Base-by-base conservation (phyloP, 257 asterid species). In the Anisodus acutangulus region DNA sequence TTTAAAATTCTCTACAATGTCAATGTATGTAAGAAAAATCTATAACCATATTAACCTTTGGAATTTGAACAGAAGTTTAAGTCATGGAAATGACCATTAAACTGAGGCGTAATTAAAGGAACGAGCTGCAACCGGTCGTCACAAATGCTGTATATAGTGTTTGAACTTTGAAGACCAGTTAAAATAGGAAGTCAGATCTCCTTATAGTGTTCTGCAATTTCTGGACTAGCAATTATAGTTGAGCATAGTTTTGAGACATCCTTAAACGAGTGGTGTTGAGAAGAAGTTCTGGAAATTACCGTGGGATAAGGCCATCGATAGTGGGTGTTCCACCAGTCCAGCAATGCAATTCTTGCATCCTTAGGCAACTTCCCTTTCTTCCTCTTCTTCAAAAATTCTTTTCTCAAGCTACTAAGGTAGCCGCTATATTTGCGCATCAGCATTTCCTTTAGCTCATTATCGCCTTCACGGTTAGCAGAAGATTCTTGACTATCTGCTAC, bases 241-340 rank as follows among this genome's bases (percentile, higher is more conserved):
- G 19, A 51, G 74, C 19, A 68, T 41, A 66, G 17, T 16, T 53
- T 6, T 3, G 10, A 55, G 69, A 70, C 62, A 22, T 49, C 72
- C 71, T 60, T 22, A 41, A n/a, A 80, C 6, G 8, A 59, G 59
- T 9, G 45, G 70, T 17, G 1, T 16, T 0, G 19, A 16, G 81
- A 11, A 13, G 17, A 10, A 15, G n/a, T 31, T 41, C 13, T n/a
- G n/a, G 55, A 82, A 78, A 16, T 83, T 91, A 93, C 98, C 91
- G 98, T 93, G 49, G 98, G 98, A 86, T 95, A 95, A 10, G 98
- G 98, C 98, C 98, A 95, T 84, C 97, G 88, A 49, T 90, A 91
- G 60, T 95, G 98, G 8, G 92, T 10, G 80, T 90, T 91, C 98
- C 98, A 95, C 98, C 98, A 95, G 17, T 93, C 92, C 11, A 93